A percentile compares a stretch with the other conserved stretches of the same genome.
These are phyloP conservation scores for Aspergillus chevalieri DNA, from an alignment of 2,329 filamentous ascomycete species.

Conservation along the genomic window DNA sequence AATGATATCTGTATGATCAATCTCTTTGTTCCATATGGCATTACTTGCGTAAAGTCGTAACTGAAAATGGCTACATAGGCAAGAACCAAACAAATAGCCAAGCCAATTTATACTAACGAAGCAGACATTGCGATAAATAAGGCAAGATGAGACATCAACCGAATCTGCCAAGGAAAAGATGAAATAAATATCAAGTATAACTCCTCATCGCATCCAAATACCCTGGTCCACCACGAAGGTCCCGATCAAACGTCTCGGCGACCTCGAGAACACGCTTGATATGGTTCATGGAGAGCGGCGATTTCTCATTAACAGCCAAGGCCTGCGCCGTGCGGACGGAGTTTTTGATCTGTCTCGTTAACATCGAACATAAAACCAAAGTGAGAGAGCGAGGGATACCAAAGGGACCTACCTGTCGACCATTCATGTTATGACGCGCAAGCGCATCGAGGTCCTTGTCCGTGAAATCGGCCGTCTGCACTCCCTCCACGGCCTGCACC, in stretches of 20 bases:
- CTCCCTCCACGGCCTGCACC: conserved; percentile 59
- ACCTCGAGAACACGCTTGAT: conserved; percentile 79
- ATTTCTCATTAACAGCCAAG: conserved; percentile 68
- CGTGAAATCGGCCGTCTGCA: conserved; percentile 43
- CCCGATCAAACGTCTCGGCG: conserved; percentile 72
- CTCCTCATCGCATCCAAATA: conserved; percentile 80
- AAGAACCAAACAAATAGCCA: neutral
- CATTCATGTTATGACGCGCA: conserved; percentile 63
- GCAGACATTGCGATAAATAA: neutral
- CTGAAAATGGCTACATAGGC: too few relatives aligned
- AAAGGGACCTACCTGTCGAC: conserved; percentile 50
- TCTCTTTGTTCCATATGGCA: neutral
- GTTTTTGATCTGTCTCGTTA: conserved; percentile 70
- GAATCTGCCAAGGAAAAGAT: neutral
- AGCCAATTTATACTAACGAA: neutral
- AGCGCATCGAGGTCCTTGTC: conserved; percentile 62
- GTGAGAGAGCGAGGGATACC: neutral
- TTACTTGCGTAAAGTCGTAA: neutral
- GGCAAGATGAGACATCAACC: conserved; percentile 2
- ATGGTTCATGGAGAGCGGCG: conserved; percentile 68
- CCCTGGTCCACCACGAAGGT: conserved; percentile 72
- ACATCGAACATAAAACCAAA: neutral
- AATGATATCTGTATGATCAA: neutral
- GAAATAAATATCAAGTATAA: conserved; percentile 46
- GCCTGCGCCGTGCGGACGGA: conserved; percentile 76